Evolutionary conservation across 306 rosid genomes (phyloP).

Genomic region (Echinosophora koreensis): DNA sequence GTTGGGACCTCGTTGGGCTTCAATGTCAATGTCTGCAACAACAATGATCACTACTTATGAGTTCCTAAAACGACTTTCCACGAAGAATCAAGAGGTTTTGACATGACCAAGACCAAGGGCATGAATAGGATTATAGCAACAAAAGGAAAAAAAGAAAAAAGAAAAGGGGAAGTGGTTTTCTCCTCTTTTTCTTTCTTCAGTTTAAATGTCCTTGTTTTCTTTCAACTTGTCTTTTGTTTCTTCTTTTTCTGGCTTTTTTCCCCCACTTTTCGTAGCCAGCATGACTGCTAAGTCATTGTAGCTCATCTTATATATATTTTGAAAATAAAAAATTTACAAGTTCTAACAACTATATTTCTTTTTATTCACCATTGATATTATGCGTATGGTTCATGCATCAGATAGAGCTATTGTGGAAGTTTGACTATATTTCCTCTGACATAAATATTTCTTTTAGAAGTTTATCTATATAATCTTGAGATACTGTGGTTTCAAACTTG

Average conservation of each 20-base stretch:
- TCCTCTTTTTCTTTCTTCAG: constrained; percentile 32
- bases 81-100: constrained; percentile 69
- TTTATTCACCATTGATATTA: constrained; percentile 20
- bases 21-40: constrained; percentile 81
- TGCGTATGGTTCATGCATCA: constrained; percentile 13
- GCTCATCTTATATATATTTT: constrained; percentile 29
- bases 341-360: background rate
- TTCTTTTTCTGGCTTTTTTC: background rate
- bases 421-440: background rate
- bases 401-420: constrained; percentile 1
- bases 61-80: constrained; percentile 78
- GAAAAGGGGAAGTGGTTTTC: background rate
- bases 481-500: constrained; percentile 4
- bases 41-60: constrained; percentile 87
- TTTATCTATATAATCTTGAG: background rate
- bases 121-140: constrained; percentile 7
- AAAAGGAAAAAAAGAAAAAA: background rate
- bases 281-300: constrained; percentile 34
- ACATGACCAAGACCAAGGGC: constrained; percentile 19
- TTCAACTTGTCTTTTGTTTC: constrained; percentile 27
- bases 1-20: constrained; percentile 80
- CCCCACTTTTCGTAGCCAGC: constrained; percentile 12
- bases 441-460: background rate
- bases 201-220: constrained; percentile 39
- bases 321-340: constrained; percentile 1